Evolutionary conservation across 805 yeast species (phyloP).

Genomic region (Pichia pseudocactophila): DNA sequence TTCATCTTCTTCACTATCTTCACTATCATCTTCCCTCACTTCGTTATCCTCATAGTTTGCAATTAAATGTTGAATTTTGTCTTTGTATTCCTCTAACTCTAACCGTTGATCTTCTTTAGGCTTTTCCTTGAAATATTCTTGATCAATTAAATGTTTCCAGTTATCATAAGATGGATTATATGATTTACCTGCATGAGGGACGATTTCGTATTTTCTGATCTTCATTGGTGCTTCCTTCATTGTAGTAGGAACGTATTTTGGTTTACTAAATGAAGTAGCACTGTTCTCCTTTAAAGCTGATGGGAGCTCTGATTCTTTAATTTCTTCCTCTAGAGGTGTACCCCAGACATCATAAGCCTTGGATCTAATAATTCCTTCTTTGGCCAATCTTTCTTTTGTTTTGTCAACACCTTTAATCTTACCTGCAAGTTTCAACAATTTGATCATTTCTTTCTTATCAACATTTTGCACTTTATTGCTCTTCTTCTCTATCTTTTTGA

Average conservation of each 20-base stretch:
- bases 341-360: constrained; percentile 66
- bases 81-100: constrained; percentile 52
- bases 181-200: constrained; percentile 83
- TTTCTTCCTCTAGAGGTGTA: constrained; percentile 10
- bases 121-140: constrained; percentile 60
- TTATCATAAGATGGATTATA: constrained; percentile 82
- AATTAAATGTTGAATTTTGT: constrained; percentile 56
- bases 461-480: constrained; percentile 44
- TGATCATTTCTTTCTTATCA: constrained; percentile 49
- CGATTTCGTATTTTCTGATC: constrained; percentile 39
- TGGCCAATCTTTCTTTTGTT: constrained; percentile 43
- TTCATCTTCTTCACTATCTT: constrained; percentile 31
- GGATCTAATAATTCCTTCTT: constrained; percentile 53
- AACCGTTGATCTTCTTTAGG: constrained; percentile 56
- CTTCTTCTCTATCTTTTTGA: constrained; percentile 29
- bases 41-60: constrained; percentile 53
- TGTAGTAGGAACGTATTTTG: constrained; percentile 49
- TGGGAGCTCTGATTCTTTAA: constrained; percentile 27
- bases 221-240: constrained; percentile 42
- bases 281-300: constrained; percentile 27
- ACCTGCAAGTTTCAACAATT: constrained; percentile 72
- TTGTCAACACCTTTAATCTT: constrained; percentile 47
- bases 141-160: constrained; percentile 66
- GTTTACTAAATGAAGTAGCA: constrained; percentile 38
- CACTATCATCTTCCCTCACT: constrained; percentile 36